Conservation (phyloP, 2,329 filamentous ascomycete genomes). For the Ophiocordyceps australis region DNA sequence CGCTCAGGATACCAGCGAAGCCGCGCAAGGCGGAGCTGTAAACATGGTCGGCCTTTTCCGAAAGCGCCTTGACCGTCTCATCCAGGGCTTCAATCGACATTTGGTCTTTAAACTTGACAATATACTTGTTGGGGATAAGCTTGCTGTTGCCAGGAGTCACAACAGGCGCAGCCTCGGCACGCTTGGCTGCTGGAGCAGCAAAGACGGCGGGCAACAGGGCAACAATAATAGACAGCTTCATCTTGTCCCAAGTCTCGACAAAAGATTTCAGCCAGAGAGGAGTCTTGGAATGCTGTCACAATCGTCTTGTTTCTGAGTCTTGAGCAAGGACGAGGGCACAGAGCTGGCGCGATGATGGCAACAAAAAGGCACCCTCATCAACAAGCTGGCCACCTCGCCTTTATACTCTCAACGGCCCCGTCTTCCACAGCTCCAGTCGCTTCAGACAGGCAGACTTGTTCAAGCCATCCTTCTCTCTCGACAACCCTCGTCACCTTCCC, state of each 20-base stretch:
- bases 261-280: no score
- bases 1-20: conserved; percentile 6
- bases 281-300: not conserved
- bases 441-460: no score
- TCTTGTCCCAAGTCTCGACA: no score
- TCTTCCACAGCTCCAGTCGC: no score
- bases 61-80: conserved; percentile 3
- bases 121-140: conserved; percentile 9
- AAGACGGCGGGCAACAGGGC: conserved; percentile 5
- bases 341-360: not conserved
- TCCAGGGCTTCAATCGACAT: conserved; percentile 2
- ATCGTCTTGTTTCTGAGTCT: no score
- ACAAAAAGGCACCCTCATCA: no score
- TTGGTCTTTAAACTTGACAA: conserved; percentile 9
- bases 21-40: conserved; percentile 6
- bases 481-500: conserved; percentile 5
- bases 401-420: no score
- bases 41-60: conserved; percentile 7
- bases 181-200: conserved; percentile 4
- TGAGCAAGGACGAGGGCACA: not conserved
- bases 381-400: no score
- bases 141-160: conserved; percentile 3
- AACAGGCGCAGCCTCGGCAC: conserved; percentile 8
- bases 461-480: no score
- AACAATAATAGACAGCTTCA: conserved; percentile 4